Base-by-base conservation (phyloP, 2,329 filamentous ascomycete species). In the Triangularia verruculosa region DNA sequence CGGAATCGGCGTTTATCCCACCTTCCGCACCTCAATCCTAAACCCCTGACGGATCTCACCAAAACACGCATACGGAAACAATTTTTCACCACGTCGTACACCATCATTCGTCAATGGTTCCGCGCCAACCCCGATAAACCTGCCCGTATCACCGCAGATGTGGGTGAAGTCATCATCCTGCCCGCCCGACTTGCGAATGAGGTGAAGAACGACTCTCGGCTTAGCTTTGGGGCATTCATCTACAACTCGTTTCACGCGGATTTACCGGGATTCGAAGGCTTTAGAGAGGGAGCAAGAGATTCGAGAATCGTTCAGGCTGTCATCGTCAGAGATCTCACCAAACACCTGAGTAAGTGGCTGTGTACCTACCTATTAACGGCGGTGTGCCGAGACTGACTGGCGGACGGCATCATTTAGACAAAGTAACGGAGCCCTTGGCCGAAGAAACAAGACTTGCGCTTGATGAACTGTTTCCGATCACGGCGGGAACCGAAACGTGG, bases 401-500 rank as follows among this genome's bases (percentile, higher is more conserved):
- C 9, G 17, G 20, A 11, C 27, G 30, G 2, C 34, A 39, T n/a
- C 15, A 39, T 47, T 17, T 25, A 62, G 68, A 69, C 55, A 67
- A 77, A 43, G 69, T 77, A 3, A 76, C 76, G 3, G 66, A 68
- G 15, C 74, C 76, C 30, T 69, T 78, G 1, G 72, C 76, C 17
- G 72, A 76, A 28, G 76, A 78, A 65, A 74, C 76, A 7, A 68
- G 70, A 1, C 66, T 66, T 2, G 72, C 74, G 0, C 56, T 77
- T 1, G 69, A 74, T 28, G 72, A 74, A 25, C 71, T 77, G 25
- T 72, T 20, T 51, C 20, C 11, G 52, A 47, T 22, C 7, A 9
- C n/a, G 5, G 51, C 32, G 13, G 54, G 52, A 43, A 52, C 39
- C 27, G 22, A 66, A 72, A 78, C 79, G 62, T 82, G 80, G 80